These are phyloP conservation scores for Rhodamnia argentea DNA, from an alignment of 345 rosid species.

Conservation along the genomic window DNA sequence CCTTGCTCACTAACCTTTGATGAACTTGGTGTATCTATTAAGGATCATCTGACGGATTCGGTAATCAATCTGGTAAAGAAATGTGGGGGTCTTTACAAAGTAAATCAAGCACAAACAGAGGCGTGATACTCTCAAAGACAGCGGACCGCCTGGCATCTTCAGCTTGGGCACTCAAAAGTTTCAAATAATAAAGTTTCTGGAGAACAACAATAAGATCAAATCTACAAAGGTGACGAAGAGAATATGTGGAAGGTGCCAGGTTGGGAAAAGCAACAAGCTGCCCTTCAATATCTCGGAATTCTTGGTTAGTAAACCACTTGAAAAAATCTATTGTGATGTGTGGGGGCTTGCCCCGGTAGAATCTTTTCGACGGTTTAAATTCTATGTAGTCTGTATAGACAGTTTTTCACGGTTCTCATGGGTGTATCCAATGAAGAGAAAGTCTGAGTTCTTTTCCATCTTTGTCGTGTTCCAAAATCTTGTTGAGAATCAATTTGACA, in stretches of 20 bases:
- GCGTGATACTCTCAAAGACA: not conserved
- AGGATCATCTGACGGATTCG: fast-evolving
- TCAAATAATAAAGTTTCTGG: not conserved
- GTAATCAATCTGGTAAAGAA: not conserved
- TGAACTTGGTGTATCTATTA: not conserved
- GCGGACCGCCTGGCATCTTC: fast-evolving
- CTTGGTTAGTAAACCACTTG: not conserved
- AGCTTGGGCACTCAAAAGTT: not conserved
- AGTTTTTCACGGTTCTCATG: not conserved
- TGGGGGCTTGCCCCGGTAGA: not conserved
- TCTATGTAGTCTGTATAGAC: not conserved
- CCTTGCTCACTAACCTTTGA: not conserved
- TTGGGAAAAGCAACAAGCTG: not conserved
- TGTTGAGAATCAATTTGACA: not conserved
- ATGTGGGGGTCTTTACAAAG: not conserved
- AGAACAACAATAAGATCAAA: not conserved
- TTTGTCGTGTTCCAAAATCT: not conserved
- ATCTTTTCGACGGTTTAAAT: not conserved
- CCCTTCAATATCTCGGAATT: not conserved
- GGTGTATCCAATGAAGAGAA: not conserved
- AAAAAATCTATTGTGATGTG: not conserved
- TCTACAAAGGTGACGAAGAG: not conserved
- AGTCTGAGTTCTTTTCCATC: not conserved
- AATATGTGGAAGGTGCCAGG: not conserved
- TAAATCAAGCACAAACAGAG: not conserved